Conservation (phyloP, 1,284 basidiomycete genomes). For the Papiliotrema flavescens region DNA sequence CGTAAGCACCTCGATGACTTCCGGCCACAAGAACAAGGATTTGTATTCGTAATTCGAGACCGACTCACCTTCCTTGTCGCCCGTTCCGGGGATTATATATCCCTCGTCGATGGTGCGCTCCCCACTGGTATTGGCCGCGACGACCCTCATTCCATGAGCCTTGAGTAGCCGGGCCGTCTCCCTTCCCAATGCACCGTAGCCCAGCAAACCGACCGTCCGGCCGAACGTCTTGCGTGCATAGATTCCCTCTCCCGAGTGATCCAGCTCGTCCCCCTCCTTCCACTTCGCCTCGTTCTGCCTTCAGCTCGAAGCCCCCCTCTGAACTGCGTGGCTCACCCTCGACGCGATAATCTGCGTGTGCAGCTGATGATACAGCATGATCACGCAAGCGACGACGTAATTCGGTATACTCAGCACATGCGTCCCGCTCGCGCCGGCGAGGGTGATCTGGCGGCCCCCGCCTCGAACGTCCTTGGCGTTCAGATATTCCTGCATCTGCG, state of each 20-base stretch:
- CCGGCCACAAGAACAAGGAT: too few species aligned
- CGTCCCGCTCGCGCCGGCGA: conserved; percentile 40
- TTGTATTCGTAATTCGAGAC: too few species aligned
- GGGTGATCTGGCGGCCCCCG: conserved; percentile 14
- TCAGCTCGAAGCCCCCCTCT: not conserved
- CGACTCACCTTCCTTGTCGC: conserved; percentile 6
- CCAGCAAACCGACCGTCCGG: conserved; percentile 31
- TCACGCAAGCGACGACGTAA: conserved; percentile 36
- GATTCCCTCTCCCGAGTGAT: conserved; percentile 11
- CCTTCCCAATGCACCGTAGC: conserved; percentile 40
- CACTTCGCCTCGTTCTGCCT: conserved; percentile 24
- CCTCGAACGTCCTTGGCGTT: not conserved
- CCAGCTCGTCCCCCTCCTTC: conserved; percentile 27
- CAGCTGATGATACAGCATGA: conserved; percentile 37
- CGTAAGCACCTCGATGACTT: too few species aligned
- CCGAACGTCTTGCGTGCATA: conserved; percentile 15
- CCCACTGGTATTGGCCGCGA: conserved; percentile 47
- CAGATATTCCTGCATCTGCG: not conserved
- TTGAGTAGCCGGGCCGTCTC: conserved; percentile 45
- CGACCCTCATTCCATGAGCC: conserved; percentile 37
- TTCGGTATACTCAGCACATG: conserved; percentile 44
- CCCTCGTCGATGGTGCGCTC: conserved; percentile 34
- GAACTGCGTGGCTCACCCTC: conserved; percentile 18
- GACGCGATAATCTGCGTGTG: conserved; percentile 31
- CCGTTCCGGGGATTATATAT: conserved; percentile 7